Evolutionary conservation across 192 early-diverging fungal species (phyloP).

Genomic region (Haplosporangium gracile): DNA sequence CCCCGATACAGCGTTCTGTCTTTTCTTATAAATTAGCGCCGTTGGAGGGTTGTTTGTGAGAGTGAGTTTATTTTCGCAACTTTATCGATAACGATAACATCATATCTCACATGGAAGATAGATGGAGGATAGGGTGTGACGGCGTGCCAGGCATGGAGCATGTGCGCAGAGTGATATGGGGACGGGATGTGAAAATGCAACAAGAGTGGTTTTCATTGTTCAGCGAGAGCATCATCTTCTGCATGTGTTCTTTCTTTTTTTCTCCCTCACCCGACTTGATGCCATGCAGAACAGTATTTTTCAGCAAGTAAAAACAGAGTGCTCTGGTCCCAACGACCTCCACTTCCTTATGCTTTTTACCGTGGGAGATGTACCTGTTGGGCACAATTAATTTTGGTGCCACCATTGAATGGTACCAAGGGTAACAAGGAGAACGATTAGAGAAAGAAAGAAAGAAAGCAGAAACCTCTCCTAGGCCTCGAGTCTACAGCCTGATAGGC

Average conservation of each 20-base stretch:
- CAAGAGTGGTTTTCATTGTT: background rate
- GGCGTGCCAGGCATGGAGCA: background rate
- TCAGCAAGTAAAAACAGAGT: background rate
- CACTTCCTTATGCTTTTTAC: conserved; percentile 2
- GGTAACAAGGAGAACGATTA: background rate
- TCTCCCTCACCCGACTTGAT: background rate
- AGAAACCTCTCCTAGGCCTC: background rate
- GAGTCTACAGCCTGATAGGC: background rate
- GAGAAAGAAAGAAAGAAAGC: background rate
- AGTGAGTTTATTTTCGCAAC: background rate
- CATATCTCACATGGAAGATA: conserved; percentile 6
- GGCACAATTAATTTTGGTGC: background rate
- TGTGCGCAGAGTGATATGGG: background rate
- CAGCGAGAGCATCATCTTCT: background rate
- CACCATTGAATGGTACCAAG: background rate
- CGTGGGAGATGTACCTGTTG: background rate
- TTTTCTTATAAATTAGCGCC: background rate
- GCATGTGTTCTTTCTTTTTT: background rate
- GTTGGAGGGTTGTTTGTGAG: background rate
- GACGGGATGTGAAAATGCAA: background rate
- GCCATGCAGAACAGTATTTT: background rate
- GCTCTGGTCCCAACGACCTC: background rate
- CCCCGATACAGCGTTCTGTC: background rate
- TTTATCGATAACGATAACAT: background rate
- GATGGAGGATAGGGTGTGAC: background rate